A percentile compares a stretch with the other conserved stretches of the same genome.
These are phyloP conservation scores for Plenodomus lindquistii DNA, from an alignment of 2,329 filamentous ascomycete species.

Conservation along the genomic window DNA sequence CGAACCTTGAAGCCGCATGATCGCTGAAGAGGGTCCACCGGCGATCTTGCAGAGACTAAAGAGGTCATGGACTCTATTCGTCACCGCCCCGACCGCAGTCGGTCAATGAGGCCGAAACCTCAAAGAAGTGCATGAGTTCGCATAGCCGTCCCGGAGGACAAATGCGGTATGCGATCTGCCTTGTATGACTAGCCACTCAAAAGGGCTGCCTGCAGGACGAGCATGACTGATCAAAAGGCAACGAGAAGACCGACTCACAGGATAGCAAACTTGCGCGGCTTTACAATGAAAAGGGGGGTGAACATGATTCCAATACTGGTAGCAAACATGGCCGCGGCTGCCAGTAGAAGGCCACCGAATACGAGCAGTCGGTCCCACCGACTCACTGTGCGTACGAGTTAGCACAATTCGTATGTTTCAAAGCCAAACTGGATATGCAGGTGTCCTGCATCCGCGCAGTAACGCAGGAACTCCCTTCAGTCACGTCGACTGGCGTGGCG, in stretches of 20 bases:
- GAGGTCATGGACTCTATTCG: slow-evolving; percentile 34
- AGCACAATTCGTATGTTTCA: slow-evolving; percentile 31
- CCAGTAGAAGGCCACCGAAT: slow-evolving; percentile 61
- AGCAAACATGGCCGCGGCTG: slow-evolving; percentile 82
- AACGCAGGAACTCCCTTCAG: slow-evolving; percentile 50
- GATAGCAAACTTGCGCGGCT: slow-evolving; percentile 92
- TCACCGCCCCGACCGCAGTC: slow-evolving; percentile 15
- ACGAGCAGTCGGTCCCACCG: slow-evolving; percentile 94
- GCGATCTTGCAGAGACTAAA: slow-evolving; percentile 43
- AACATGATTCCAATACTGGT: slow-evolving; percentile 91
- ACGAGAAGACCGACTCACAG: slow-evolving; percentile 69
- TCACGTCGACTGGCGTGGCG: slow-evolving; percentile 29
- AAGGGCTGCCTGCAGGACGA: slow-evolving; percentile 23
- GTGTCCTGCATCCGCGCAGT: slow-evolving; percentile 42
- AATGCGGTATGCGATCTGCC: slow-evolving; percentile 31
- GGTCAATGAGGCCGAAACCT: slow-evolving; percentile 13
- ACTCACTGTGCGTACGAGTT: slow-evolving; percentile 68
- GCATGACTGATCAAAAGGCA: slow-evolving; percentile 16
- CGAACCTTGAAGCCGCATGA: slow-evolving; percentile 48
- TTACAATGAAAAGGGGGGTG: slow-evolving; percentile 67
- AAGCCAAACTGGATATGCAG: slow-evolving; percentile 39
- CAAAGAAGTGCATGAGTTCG: slow-evolving; percentile 33
- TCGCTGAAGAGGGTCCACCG: slow-evolving; percentile 40
- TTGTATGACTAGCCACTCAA: slow-evolving; percentile 17
- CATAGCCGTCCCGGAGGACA: slow-evolving; percentile 33